phyloP scores from a whole-genome alignment of 2,329 filamentous ascomycete species.

The Blastomyces emzantsi region DNA sequence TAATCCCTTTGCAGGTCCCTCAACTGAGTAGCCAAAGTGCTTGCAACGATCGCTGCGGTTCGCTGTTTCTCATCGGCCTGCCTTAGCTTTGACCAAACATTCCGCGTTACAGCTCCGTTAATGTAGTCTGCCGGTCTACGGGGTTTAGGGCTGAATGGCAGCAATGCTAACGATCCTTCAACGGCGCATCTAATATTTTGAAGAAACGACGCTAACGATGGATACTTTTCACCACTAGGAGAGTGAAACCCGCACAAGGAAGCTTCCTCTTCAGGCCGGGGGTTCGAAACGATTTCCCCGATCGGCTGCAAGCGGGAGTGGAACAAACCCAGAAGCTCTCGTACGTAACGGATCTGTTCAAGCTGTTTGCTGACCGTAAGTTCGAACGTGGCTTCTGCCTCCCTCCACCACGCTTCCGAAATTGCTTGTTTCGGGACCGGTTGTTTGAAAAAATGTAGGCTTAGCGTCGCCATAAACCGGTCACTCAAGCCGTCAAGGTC shows the following conservation, averaged over 20 bases:
- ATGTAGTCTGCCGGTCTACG: neutral
- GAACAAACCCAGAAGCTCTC: neutral
- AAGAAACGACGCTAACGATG: neutral
- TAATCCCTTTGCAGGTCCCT: neutral
- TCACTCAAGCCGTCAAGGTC: neutral
- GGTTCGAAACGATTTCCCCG: neutral
- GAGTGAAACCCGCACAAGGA: neutral
- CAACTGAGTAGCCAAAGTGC: neutral
- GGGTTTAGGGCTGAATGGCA: neutral
- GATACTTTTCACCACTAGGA: neutral
- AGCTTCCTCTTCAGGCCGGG: neutral
- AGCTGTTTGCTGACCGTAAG: conserved; percentile 2
- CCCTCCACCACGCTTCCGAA: neutral
- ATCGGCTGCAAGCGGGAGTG: conserved; percentile 1
- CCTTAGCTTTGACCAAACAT: neutral
- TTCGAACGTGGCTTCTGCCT: neutral
- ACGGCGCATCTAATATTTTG: neutral
- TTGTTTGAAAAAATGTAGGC: neutral
- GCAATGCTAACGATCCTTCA: neutral
- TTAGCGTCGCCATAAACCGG: neutral
- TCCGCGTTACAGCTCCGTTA: neutral
- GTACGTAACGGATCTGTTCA: neutral
- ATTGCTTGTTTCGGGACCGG: neutral
- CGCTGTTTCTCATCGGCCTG: conserved; percentile 1
- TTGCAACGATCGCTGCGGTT: neutral